Conservation (phyloP, 768 basidiomycete genomes). For the Paxillus rubicundulus region DNA sequence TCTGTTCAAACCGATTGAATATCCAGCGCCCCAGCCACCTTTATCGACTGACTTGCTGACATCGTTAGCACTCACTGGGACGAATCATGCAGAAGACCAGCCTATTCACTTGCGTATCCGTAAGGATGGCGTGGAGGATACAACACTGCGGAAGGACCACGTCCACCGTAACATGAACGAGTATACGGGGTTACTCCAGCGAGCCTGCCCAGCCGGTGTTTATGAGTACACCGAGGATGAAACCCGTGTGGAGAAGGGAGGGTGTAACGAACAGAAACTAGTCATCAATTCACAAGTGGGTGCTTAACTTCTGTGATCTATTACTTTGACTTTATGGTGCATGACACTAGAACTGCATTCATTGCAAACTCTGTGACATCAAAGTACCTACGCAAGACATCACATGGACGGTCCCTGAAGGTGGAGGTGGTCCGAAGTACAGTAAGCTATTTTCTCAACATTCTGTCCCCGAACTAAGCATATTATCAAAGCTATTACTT, state of each 20-base stretch:
- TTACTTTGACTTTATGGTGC: not conserved
- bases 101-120: slow-evolving; percentile 82
- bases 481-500: slow-evolving; percentile 16
- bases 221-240: slow-evolving; percentile 93
- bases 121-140: slow-evolving; percentile 37
- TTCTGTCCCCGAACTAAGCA: not conserved
- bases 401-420: slow-evolving; percentile 95
- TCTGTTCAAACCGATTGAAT: slow-evolving; percentile 71
- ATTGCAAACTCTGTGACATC: slow-evolving; percentile 95
- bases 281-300: slow-evolving; percentile 96
- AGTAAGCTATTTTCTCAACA: slow-evolving; percentile 43
- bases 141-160: slow-evolving; percentile 54
- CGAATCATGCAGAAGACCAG: slow-evolving; percentile 97
- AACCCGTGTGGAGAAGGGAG: slow-evolving; percentile 44
- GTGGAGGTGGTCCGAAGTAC: slow-evolving; percentile 95
- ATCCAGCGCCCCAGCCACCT: slow-evolving; percentile 85
- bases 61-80: slow-evolving; percentile 84
- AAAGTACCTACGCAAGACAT: slow-evolving; percentile 97
- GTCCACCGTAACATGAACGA: slow-evolving; percentile 71
- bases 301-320: not conserved
- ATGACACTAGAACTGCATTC: slow-evolving; percentile 72
- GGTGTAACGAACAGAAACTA: slow-evolving; percentile 81
- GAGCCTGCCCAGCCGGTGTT: slow-evolving; percentile 92
- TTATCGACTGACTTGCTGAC: slow-evolving; percentile 93
- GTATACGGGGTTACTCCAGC: slow-evolving; percentile 85